Evolutionary conservation across 1,139 yeast species (phyloP).

Genomic region (Suhomyces guaymorum): DNA sequence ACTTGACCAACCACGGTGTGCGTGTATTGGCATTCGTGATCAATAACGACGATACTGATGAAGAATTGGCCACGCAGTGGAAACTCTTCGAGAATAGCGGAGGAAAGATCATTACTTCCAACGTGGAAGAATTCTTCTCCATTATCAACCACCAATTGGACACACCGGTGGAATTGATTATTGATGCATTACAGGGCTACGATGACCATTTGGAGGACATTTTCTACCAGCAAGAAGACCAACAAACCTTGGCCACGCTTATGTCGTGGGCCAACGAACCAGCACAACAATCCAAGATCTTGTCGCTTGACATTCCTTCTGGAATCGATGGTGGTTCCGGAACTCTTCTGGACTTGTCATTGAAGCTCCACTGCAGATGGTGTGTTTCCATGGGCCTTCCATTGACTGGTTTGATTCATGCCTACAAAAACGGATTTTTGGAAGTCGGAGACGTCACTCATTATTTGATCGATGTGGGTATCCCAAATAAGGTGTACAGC

Average conservation of each 20-base stretch:
- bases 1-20: conserved; percentile 72
- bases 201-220: conserved; percentile 64
- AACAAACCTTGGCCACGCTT: conserved; percentile 42
- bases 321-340: conserved; percentile 90
- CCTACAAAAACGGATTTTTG: conserved; percentile 51
- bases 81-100: conserved; percentile 52
- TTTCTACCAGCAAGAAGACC: conserved; percentile 43
- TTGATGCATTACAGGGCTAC: conserved; percentile 84
- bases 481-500: conserved; percentile 54
- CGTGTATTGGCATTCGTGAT: conserved; percentile 62
- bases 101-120: conserved; percentile 40
- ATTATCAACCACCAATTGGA: conserved; percentile 49
- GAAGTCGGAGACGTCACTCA: conserved; percentile 47
- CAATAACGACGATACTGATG: conserved; percentile 32
- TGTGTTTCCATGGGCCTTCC: conserved; percentile 78
- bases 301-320: conserved; percentile 80
- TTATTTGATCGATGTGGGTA: conserved; percentile 72
- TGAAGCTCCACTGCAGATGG: conserved; percentile 45
- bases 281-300: conserved; percentile 46
- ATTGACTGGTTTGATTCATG: conserved; percentile 61
- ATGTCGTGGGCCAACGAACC: conserved; percentile 70
- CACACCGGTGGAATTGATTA: conserved; percentile 73
- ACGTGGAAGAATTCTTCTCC: conserved; percentile 36
- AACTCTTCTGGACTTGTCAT: conserved; percentile 34
- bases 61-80: conserved; percentile 44